phyloP scores from a whole-genome alignment of 352 stramenopile genomes.

The Stramenopiles sp. region DNA sequence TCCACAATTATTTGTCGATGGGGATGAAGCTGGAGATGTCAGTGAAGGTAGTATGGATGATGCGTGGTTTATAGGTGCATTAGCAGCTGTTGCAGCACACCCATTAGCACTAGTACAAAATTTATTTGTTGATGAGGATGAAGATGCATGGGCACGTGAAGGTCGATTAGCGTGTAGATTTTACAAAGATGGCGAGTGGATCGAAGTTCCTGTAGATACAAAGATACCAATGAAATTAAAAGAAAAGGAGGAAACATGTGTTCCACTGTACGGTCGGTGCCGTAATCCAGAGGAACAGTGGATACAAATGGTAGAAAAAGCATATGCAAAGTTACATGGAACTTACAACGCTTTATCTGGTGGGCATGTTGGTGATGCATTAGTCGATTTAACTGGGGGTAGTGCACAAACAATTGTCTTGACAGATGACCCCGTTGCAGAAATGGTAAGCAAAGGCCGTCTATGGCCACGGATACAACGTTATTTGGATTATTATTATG shows the following conservation, averaged over 20 bases:
- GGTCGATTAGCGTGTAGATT: conserved; percentile 70
- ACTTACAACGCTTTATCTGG: conserved; percentile 33
- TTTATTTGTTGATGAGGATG: conserved; percentile 54
- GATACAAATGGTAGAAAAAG: conserved; percentile 58
- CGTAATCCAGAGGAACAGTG: conserved; percentile 58
- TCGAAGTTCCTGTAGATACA: conserved; percentile 61
- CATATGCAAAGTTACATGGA: conserved; percentile 61
- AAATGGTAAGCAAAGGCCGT: conserved; percentile 20
- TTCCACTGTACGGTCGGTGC: conserved; percentile 40
- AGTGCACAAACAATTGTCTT: conserved; percentile 49
- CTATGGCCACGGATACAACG: conserved; percentile 38
- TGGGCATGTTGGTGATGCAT: conserved; percentile 44
- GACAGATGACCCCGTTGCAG: conserved; percentile 14
- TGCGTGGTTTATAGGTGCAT: conserved; percentile 53
- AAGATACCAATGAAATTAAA: conserved; percentile 30
- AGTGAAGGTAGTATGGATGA: conserved; percentile 34
- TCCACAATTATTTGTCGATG: background rate
- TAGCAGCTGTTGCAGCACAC: conserved; percentile 48
- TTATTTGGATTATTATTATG: conserved; percentile 3
- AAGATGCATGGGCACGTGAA: conserved; percentile 47
- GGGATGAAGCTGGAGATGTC: conserved; percentile 27
- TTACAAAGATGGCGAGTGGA: conserved; percentile 65
- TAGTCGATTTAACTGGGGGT: conserved; percentile 61
- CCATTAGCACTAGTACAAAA: conserved; percentile 63
- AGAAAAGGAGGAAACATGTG: background rate